Evolutionary conservation across 192 early-diverging fungal genomes (phyloP).

Genomic region (Chytriomyces sp.): DNA sequence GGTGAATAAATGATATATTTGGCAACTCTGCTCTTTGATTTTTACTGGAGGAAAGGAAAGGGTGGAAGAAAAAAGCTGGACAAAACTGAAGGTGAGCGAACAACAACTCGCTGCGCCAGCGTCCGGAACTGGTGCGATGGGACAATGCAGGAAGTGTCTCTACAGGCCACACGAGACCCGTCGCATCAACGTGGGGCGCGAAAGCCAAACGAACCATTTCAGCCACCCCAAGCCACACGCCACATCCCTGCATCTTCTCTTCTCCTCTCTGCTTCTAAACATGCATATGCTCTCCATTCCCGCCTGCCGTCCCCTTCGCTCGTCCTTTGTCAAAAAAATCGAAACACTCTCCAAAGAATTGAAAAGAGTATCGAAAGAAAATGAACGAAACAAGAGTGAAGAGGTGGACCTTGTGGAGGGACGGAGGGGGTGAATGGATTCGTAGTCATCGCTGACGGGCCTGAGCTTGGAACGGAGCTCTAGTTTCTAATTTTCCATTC

Average conservation of each 20-base stretch:
- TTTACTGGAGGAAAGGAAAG: no score
- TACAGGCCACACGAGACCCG: no score
- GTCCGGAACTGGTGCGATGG: no score
- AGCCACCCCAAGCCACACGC: not conserved
- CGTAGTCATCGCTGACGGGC: constrained; percentile 1
- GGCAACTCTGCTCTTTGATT: not conserved
- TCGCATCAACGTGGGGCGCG: no score
- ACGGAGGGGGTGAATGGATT: not conserved
- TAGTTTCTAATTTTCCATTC: not conserved
- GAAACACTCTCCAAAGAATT: constrained; percentile 1
- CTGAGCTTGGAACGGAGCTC: no score
- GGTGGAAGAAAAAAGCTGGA: no score
- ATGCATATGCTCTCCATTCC: not conserved
- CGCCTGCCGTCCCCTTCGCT: not conserved
- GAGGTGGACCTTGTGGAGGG: not conserved
- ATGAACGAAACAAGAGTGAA: not conserved
- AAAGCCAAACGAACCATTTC: no score
- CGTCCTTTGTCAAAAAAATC: not conserved
- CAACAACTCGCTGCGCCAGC: no score
- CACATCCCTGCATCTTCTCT: not conserved
- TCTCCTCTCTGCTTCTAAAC: not conserved
- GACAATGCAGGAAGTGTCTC: no score
- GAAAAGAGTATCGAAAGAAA: constrained; percentile 1
- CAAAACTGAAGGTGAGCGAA: no score
- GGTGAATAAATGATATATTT: not conserved